Base-by-base conservation (phyloP, 257 asterid species). In the Datura wrightii region DNA sequence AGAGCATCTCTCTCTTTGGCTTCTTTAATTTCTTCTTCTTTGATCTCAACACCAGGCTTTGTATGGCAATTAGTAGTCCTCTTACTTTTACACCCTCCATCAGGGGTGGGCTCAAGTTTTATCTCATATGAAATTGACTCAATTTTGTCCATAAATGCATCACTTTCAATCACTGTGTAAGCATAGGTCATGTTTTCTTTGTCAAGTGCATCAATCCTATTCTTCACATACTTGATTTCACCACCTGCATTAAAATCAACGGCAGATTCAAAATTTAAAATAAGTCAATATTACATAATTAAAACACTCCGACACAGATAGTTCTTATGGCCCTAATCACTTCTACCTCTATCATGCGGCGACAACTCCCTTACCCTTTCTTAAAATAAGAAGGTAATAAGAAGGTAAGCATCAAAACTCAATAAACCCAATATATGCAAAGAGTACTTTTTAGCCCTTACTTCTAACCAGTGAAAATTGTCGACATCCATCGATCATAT, bases 1-100 rank as follows among this genome's bases (percentile, higher is more conserved):
- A 44, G 69, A 4, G 67, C 67, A 9, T 84, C 70, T 16, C 19
- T 84, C 19, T 84, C 86, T 54, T 84, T 81, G 58, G 86, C 46
- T 4, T 55, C 87, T 48, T 60, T 84, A 39, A 87, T 84, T 55
- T 84, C 85, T 42, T 88, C 88, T 65, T 83, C 88, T 52, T 50
- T 83, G 8, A 85, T 34, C 37, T 56, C 79, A 41, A 46, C 79
- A 44, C 70, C 90, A 31, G 48, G 83, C 46, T 41, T 52, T 16
- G 78, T 82, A 16, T 80, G 10, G 83, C 62, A 86, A 1, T 67
- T 84, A 67, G 79, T 78, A 13, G 48, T 84, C 14, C 58, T 74
- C 52, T 74, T 86, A 31, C 66, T 81, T 56, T 74, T 72, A 70
- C 83, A 6, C 1, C 87, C 87, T 42, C 90, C 89, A 70, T 84